Base-by-base conservation (phyloP, 495 filamentous ascomycete species). In the Poronia punctata region DNA sequence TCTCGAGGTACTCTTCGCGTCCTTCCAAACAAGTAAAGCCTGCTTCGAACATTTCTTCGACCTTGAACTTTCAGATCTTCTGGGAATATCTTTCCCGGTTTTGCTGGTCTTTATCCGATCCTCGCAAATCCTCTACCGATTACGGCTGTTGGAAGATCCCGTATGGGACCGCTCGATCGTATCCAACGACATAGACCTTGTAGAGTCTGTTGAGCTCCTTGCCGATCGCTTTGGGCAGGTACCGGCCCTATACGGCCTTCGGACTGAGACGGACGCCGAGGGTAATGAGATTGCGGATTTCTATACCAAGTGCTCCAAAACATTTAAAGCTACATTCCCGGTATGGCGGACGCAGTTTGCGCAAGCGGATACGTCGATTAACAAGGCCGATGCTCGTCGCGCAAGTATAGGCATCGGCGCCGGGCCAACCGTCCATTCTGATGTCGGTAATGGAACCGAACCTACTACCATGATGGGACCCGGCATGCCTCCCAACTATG, bases 41-140 rank as follows among this genome's bases (percentile, higher is more conserved):
- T n/a, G 27, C n/a, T 34, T 60, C 2, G 45, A 52, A 5, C 53
- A 60, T 23, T 57, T 45, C 44, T 38, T 60, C 1, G 31, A 40
- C 16, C 52, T 60, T 32, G 15, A 34, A 21, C 18, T 29, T 0
- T 5, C 18, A 3, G 48, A 54, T 7, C 42, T 41, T 32, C 7
- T 46, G 12, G 46, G 33, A 20, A 31, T 60, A 4, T 52, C 50
- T 5, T 50, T 60, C 26, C 37, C 43, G 11, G 27, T 49, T 10
- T 39, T 49, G 19, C 50, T 57, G 2, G 52, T 52, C 21, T 50
- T 57, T 32, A 39, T 45, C 24, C 42, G 53, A 29, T 33, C 45
- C 16, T 31, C 46, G 29, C 50, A 54, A 30, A 49, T 52, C 2
- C 23, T 57, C 7, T 59, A 57, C 35, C 45, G 56, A 12, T 50